These are phyloP conservation scores for Hysterangium stoloniferum DNA, from an alignment of 768 basidiomycete genomes.

Conservation along the genomic window DNA sequence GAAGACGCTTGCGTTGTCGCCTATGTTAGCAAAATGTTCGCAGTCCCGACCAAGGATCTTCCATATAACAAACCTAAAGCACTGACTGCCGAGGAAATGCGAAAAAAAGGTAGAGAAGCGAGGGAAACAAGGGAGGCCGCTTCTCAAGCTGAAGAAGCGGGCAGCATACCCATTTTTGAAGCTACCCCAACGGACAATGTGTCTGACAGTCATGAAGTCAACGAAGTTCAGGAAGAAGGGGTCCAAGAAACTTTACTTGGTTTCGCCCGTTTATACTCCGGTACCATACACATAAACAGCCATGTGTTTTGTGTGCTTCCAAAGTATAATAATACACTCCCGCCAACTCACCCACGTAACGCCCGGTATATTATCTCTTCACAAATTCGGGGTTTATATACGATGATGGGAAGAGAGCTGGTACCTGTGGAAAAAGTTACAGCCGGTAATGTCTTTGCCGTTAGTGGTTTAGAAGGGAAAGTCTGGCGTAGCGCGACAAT, in stretches of 20 bases:
- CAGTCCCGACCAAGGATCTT: conserved; percentile 68
- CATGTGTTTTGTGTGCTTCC: conserved; percentile 73
- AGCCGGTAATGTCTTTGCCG: conserved; percentile 93
- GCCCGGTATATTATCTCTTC: conserved; percentile 50
- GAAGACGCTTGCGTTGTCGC: conserved; percentile 60
- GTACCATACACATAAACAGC: conserved; percentile 60
- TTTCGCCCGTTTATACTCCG: conserved; percentile 91
- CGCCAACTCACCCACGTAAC: conserved; percentile 63
- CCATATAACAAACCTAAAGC: conserved; percentile 78
- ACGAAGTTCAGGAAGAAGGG: conserved; percentile 23
- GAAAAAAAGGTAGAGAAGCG: conserved; percentile 50
- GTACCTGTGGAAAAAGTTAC: conserved; percentile 71
- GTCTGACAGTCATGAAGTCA: conserved; percentile 16
- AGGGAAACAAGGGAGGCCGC: conserved; percentile 33
- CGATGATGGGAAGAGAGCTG: conserved; percentile 98
- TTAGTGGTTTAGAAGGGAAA: conserved; percentile 81
- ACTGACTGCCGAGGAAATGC: conserved; percentile 79
- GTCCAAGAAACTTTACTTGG: conserved; percentile 72
- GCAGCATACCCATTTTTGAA: background rate
- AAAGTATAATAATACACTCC: conserved; percentile 65
- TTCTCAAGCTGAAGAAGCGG: conserved; percentile 10
- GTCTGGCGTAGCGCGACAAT: conserved; percentile 89
- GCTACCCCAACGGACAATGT: conserved; percentile 15
- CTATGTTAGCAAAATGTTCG: conserved; percentile 99
- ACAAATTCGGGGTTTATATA: conserved; percentile 72